phyloP scores from a whole-genome alignment of 2,329 filamentous ascomycete species.

The Dactylellina cionopaga region DNA sequence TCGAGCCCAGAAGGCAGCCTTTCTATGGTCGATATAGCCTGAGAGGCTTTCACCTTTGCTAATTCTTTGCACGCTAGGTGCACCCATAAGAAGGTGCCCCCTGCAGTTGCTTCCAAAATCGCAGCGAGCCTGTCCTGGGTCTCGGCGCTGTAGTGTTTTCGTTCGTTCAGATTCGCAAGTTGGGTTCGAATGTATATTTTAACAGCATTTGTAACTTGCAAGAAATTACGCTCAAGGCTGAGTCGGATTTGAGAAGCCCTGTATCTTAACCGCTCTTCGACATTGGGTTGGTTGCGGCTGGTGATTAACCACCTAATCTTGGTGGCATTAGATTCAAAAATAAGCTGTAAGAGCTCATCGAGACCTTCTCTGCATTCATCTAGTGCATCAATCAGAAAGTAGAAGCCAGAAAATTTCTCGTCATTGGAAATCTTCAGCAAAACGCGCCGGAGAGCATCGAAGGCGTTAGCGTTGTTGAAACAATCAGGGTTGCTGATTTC shows the following conservation, averaged over 20 bases:
- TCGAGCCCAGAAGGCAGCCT: background rate
- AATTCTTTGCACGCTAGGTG: conserved; percentile 12
- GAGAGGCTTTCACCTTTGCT: background rate
- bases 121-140: background rate
- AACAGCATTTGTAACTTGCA: background rate
- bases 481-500: background rate
- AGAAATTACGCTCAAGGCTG: background rate
- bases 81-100: conserved; percentile 10
- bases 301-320: background rate
- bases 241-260: background rate
- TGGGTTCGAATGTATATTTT: background rate
- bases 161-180: background rate
- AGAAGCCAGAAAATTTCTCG: background rate
- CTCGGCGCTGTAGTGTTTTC: background rate
- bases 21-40: background rate
- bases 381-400: conserved; percentile 3
- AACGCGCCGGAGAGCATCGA: background rate
- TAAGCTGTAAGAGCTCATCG: background rate
- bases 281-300: background rate
- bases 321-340: background rate
- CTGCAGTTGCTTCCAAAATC: background rate
- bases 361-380: conserved; percentile 2
- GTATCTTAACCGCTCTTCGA: background rate
- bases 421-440: background rate
- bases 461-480: background rate